These are phyloP conservation scores for Brassica rapa DNA, from an alignment of 345 rosid species.

Conservation along the genomic window DNA sequence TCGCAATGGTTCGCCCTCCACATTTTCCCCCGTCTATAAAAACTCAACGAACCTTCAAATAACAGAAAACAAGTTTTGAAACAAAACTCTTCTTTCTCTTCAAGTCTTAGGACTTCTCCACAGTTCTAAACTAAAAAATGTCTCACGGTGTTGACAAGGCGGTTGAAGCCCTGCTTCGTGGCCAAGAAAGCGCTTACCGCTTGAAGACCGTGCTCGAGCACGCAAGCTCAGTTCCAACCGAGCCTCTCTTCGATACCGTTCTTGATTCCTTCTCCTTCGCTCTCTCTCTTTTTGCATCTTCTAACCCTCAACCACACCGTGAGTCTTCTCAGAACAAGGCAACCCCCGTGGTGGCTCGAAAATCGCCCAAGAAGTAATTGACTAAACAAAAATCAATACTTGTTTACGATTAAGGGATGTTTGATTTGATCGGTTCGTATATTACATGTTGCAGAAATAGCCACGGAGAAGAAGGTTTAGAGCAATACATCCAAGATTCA, in stretches of 20 bases:
- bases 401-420: background rate
- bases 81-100: background rate
- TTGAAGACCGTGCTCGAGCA: conserved; percentile 18
- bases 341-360: background rate
- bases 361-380: conserved; percentile 9
- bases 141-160: conserved; percentile 3
- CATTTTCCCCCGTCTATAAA: background rate
- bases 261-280: conserved; percentile 16
- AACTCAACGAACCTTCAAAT: background rate
- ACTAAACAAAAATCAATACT: background rate
- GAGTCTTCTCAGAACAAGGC: background rate
- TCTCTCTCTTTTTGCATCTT: conserved; percentile 7
- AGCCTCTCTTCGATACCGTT: conserved; percentile 15
- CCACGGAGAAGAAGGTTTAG: background rate
- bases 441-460: background rate
- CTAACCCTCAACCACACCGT: background rate
- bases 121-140: background rate
- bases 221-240: background rate
- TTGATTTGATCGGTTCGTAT: background rate
- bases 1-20: background rate
- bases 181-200: conserved; percentile 21
- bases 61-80: background rate
- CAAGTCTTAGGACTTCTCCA: background rate
- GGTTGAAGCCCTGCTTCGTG: conserved; percentile 13
- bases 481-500: background rate